phyloP scores from a whole-genome alignment of 805 yeast genomes.

The Priceomyces fermenticarens region DNA sequence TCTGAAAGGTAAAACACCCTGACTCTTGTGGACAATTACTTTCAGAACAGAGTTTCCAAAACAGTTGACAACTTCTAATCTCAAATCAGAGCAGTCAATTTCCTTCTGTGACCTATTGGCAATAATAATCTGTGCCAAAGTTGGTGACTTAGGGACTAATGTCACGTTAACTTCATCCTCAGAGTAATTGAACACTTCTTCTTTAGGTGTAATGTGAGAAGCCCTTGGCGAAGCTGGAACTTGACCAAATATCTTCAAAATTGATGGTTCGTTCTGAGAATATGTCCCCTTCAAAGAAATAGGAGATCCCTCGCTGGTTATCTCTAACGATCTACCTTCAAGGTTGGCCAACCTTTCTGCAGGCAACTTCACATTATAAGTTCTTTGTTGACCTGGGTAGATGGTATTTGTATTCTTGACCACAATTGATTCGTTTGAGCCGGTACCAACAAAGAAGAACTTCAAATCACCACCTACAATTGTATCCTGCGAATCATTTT shows the following conservation, averaged over 20 bases:
- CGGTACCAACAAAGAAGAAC: conserved; percentile 22
- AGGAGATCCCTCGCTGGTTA: conserved; percentile 14
- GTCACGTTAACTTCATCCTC: conserved; percentile 13
- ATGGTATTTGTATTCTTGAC: conserved; percentile 24
- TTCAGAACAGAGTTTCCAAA: conserved; percentile 23
- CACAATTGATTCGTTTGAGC: conserved; percentile 11
- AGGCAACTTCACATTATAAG: conserved; percentile 20
- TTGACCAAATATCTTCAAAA: background rate
- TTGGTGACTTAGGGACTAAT: conserved; percentile 28
- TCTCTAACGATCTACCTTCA: conserved; percentile 16
- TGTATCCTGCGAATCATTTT: conserved; percentile 16
- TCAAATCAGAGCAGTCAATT: conserved; percentile 29
- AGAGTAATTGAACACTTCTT: background rate
- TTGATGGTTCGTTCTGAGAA: conserved; percentile 1
- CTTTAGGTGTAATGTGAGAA: background rate
- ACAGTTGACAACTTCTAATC: conserved; percentile 27
- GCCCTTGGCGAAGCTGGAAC: background rate
- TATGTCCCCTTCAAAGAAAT: conserved; percentile 14
- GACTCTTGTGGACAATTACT: conserved; percentile 27
- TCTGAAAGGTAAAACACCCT: conserved; percentile 30
- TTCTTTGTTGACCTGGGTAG: conserved; percentile 23
- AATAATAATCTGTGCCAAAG: conserved; percentile 29
- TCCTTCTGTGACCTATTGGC: conserved; percentile 22
- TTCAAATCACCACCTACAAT: conserved; percentile 27
- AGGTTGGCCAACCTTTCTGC: conserved; percentile 11